Evolutionary conservation across 306 rosid genomes (phyloP).

Genomic region (Astragalus membranaceus): DNA sequence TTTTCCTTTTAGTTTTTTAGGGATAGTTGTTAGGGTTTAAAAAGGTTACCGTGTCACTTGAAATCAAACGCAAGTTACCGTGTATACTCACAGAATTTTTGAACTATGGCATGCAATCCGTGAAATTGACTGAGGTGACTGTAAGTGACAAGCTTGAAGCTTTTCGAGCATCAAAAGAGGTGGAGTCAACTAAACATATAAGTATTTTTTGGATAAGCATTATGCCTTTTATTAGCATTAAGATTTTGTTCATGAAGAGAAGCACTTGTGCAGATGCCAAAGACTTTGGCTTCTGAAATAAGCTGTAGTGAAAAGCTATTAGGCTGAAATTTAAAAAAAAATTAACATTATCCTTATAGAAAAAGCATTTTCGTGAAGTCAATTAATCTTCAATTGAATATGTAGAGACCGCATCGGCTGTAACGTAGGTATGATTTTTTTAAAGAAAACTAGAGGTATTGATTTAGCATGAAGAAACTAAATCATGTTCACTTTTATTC

Average conservation of each 20-base stretch:
- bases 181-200: slow-evolving; percentile 22
- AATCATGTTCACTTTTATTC: not conserved
- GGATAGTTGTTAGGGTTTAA: no score
- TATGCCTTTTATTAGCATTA: not conserved
- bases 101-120: slow-evolving; percentile 46
- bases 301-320: not conserved
- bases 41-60: no score
- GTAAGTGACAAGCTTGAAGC: slow-evolving; percentile 89
- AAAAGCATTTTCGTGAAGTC: not conserved
- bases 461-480: not conserved
- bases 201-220: not conserved
- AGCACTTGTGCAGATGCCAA: not conserved
- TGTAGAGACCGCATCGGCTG: not conserved
- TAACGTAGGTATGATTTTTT: not conserved
- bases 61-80: no score
- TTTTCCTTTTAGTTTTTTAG: no score
- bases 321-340: not conserved
- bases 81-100: not conserved
- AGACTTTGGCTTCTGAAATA: not conserved
- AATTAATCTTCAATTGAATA: not conserved
- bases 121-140: slow-evolving; percentile 83
- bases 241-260: not conserved
- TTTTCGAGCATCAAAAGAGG: slow-evolving; percentile 96
- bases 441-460: not conserved
- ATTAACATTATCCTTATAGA: not conserved